Evolutionary conservation across 441 rosid species (phyloP), one percentile per base, ranked within the genome.

Genomic region (Croton setiger): DNA sequence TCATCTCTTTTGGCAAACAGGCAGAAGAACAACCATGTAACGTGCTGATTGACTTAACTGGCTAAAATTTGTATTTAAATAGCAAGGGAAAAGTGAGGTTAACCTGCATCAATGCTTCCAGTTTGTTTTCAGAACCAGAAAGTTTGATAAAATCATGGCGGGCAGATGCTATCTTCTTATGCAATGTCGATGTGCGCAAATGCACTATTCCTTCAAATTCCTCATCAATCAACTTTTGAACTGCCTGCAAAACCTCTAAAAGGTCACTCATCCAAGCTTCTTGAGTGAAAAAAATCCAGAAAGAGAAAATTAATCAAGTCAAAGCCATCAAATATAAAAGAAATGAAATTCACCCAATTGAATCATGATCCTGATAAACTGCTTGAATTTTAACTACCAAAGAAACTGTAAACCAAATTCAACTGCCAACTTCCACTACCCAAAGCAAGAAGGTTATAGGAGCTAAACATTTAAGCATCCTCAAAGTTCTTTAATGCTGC

Each of bases 161-260:
- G 69, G 96, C 96, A 43, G 90, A 82, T 61, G 98, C 91, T 77
- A 91, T 83, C 84, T 85, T 93, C 83, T 89, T 88, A 77, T 93
- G 98, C 77, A 93, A 72, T 44, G 98, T 75, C 44, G 98, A 91
- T 75, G 98, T 93, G 57, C 91, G 86, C 66, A 93, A 78, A 85
- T 93, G 98, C 63, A 65, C 78, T 76, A 93, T 86, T 73, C 98
- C 98, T 82, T 85, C 78, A 85, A 91, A 93, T 80, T 93, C 98
- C 71, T 93, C 97, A 65, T 89, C 96, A 65, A 91, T 72, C 78
- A 91, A 80, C 71, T 79, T 88, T 77, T 93, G 96, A 75, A 93
- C 98, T 48, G 97, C 98, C 97, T 91, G 91, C 66, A 77, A 70
- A 63, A 63, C 41, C 60, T 69, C 72, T 60, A 27, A 67, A 64